A percentile compares a stretch with the other conserved stretches of the same genome.
Evolutionary conservation across 345 rosid species (phyloP).

Genomic region (Populus euphratica): DNA sequence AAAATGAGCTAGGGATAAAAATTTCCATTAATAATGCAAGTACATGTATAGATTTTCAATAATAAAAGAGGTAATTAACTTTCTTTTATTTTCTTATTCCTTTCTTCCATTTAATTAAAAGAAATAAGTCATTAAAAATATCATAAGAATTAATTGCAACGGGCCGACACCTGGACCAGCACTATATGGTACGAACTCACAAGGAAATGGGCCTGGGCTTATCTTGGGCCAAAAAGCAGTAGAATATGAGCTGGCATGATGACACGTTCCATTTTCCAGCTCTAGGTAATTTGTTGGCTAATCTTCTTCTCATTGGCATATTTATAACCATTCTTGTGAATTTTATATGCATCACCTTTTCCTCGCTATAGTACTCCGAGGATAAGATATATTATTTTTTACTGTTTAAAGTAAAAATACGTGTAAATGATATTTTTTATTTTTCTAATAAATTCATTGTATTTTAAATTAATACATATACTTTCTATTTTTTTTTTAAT

Average conservation of each 20-base stretch:
- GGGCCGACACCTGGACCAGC: not conserved
- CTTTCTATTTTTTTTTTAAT: too few relatives aligned
- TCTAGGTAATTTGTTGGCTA: not conserved
- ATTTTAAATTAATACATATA: not conserved
- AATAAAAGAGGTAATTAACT: too few relatives aligned
- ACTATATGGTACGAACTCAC: too few relatives aligned
- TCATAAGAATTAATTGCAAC: not conserved
- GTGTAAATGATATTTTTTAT: not conserved
- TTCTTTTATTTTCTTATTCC: too few relatives aligned
- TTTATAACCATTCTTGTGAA: not conserved
- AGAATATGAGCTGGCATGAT: not conserved
- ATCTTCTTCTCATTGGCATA: not conserved
- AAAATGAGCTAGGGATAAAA: too few relatives aligned
- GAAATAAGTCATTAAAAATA: too few relatives aligned
- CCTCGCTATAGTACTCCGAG: too few relatives aligned
- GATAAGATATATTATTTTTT: not conserved
- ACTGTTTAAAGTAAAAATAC: not conserved
- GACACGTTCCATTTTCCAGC: not conserved
- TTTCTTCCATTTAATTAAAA: too few relatives aligned
- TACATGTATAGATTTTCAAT: too few relatives aligned
- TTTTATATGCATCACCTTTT: not conserved
- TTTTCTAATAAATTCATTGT: not conserved
- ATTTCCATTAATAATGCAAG: too few relatives aligned
- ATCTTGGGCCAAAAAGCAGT: not conserved
- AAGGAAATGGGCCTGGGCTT: not conserved